Percentiles rank a stretch among this genome's conserved stretches.
phyloP scores from a whole-genome alignment of 1,139 yeast genomes.

The Blastobotrys elegans region DNA sequence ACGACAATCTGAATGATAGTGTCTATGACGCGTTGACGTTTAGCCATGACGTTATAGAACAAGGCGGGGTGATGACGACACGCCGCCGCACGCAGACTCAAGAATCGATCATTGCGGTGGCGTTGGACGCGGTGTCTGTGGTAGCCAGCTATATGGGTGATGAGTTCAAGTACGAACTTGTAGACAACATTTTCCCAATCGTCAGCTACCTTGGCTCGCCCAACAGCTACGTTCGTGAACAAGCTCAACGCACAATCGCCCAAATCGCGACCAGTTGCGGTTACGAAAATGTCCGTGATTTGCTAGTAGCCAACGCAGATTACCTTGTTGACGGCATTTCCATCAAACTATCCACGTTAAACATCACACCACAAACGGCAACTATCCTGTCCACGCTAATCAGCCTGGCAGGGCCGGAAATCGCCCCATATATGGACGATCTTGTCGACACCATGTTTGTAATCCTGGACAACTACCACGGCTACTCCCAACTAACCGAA shows the following conservation, averaged over 20 bases:
- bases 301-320: constrained; percentile 68
- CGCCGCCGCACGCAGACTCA: neutral
- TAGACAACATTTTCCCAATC: constrained; percentile 53
- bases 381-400: constrained; percentile 63
- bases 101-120: constrained; percentile 14
- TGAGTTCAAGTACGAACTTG: constrained; percentile 45
- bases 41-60: constrained; percentile 16
- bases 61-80: neutral
- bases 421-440: constrained; percentile 67
- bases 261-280: constrained; percentile 53
- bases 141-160: constrained; percentile 38
- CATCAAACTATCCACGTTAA: constrained; percentile 57
- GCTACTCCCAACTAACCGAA: constrained; percentile 64
- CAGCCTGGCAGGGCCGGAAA: constrained; percentile 60
- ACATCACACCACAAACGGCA: constrained; percentile 69
- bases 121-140: constrained; percentile 42
- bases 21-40: constrained; percentile 20
- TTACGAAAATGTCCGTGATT: constrained; percentile 47
- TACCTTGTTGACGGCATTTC: constrained; percentile 76
- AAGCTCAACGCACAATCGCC: constrained; percentile 44
- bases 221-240: constrained; percentile 39
- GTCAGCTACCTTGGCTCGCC: constrained; percentile 51
- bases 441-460: constrained; percentile 68
- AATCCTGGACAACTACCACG: constrained; percentile 77
- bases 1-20: constrained; percentile 8